These are phyloP conservation scores for Fonticula alba DNA, from an alignment of 78 protist genomes.

Conservation along the genomic window DNA sequence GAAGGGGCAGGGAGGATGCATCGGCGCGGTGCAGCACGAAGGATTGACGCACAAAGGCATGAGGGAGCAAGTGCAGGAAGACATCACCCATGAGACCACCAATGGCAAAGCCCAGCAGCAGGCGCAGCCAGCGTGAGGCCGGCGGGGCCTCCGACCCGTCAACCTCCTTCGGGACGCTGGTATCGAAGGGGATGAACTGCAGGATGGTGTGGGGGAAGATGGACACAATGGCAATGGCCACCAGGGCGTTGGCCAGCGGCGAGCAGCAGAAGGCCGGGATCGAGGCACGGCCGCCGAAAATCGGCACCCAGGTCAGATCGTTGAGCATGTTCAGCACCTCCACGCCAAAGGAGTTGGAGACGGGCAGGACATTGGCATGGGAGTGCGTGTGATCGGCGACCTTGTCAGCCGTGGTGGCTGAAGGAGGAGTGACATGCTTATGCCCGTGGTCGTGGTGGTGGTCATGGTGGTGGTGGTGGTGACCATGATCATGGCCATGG, in stretches of 20 bases:
- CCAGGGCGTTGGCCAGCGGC: background rate
- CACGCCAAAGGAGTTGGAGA: background rate
- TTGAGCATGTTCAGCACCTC: background rate
- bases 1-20: background rate
- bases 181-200: background rate
- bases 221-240: background rate
- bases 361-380: background rate
- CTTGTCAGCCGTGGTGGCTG: background rate
- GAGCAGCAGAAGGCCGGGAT: background rate
- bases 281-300: background rate
- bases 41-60: slow-evolving; percentile 3
- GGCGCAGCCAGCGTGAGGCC: background rate
- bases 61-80: slow-evolving; percentile 50
- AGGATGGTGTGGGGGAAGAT: background rate
- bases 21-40: background rate
- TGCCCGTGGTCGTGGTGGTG: slow-evolving; percentile 1
- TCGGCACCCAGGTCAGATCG: background rate
- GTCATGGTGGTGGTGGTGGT: background rate
- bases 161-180: background rate
- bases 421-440: background rate
- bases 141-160: no score
- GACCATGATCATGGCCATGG: background rate
- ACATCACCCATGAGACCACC: slow-evolving; percentile 58
- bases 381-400: background rate
- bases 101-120: slow-evolving; percentile 28